Conservation (phyloP, 345 rosid species). For the Syzygium oleosum region DNA sequence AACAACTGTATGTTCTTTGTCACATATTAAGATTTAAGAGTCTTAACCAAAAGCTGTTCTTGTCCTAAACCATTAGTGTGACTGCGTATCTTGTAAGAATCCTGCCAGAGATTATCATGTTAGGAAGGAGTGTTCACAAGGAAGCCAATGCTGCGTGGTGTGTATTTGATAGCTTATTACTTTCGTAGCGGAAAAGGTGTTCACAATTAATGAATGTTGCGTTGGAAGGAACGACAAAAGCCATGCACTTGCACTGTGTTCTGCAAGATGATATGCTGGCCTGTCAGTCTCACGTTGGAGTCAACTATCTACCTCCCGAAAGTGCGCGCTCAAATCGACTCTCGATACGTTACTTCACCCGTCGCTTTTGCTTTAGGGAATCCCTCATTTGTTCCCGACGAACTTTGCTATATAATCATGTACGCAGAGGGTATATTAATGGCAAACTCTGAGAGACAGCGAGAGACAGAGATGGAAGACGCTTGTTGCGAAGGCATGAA, state of each 20-base stretch:
- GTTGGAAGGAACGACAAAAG: background rate
- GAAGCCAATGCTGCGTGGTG: background rate
- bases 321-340: background rate
- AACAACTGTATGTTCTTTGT: background rate
- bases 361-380: background rate
- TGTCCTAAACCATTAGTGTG: background rate
- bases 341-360: background rate
- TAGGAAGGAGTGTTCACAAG: background rate
- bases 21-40: background rate
- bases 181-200: background rate
- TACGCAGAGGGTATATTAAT: background rate
- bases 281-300: background rate
- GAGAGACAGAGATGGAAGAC: background rate
- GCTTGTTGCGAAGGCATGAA: slow-evolving; percentile 1
- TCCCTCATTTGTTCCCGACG: background rate
- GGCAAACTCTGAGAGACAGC: background rate
- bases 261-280: background rate
- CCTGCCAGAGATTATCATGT: background rate
- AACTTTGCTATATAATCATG: background rate
- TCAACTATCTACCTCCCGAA: background rate
- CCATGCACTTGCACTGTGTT: background rate
- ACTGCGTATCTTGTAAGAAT: background rate
- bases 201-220: background rate
- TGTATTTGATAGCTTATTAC: background rate
- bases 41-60: background rate